Evolutionary conservation across 176 grass and related monocot genomes (phyloP), one percentile per base, ranked within the genome.

Genomic region (Lolium perenne): DNA sequence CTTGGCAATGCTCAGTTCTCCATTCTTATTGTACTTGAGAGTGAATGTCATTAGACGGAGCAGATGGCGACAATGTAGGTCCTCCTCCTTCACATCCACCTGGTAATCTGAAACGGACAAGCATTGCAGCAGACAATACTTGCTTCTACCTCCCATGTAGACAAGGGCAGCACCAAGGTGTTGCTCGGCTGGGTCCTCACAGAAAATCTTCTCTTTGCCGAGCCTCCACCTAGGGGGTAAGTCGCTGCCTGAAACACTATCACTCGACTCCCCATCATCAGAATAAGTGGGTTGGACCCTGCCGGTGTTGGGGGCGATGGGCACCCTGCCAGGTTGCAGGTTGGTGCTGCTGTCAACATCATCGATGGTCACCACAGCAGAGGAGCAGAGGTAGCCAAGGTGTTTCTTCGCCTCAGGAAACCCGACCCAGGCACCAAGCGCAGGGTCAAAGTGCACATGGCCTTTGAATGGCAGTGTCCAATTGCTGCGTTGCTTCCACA

Each of bases 71-170:
- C 10, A 3, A 22, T 47, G 50, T 0, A 78, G 7, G 29, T 41
- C 21, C 49, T 25, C 9, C 8, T 77, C 11, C 1, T 10, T 70
- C 38, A 40, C 38, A 18, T 70, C 38, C 66, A 9, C 66, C 66
- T 41, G 3, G 66, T 70, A 41, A 1, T 62, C 23, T 0, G 58
- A 0, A 0, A 70, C 3, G 0, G 54, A 62, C 11, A 86, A 7
- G 66, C 66, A 80, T 26, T 80, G 16, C 84, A 86, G 54, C 12
- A 86, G 54, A 14, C 65, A 86, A 43, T 60, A 73, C 25, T 17
- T 71, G 22, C 77, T 80, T 0, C 77, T 80, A n/a, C n/a, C n/a
- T n/a, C n/a, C n/a, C n/a, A n/a, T n/a, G n/a, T n/a, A n/a, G n/a
- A n/a, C n/a, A n/a, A 86, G 66, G 54, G 67, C 59, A 14, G 77